These are phyloP conservation scores for Zygosaccharomyces sapae DNA, from an alignment of 1,139 yeast genomes.

Conservation along the genomic window DNA sequence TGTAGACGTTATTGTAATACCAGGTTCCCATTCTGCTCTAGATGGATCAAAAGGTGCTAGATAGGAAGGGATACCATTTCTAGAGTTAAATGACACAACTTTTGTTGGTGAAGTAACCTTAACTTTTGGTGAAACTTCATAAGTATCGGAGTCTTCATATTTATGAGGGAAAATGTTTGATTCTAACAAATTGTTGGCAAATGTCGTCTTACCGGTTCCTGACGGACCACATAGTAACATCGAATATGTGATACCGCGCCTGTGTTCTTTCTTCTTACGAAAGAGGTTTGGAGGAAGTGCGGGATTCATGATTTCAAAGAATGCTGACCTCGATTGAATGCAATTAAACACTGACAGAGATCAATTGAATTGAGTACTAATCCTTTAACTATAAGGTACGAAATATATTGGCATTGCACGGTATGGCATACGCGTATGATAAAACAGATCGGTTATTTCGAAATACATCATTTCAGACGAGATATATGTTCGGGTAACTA, in stretches of 20 bases:
- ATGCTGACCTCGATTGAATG: neutral
- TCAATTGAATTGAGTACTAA: neutral
- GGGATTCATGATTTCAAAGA: neutral
- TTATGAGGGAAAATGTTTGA: constrained; percentile 58
- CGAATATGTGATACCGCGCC: constrained; percentile 79
- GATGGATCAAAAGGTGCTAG: constrained; percentile 36
- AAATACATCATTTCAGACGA: neutral
- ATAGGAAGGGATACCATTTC: constrained; percentile 34
- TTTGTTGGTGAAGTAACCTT: constrained; percentile 34
- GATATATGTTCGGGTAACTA: neutral
- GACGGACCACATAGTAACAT: constrained; percentile 72
- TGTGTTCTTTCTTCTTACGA: constrained; percentile 61
- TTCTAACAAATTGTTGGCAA: constrained; percentile 69
- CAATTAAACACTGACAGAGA: neutral
- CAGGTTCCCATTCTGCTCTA: constrained; percentile 52
- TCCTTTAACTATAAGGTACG: neutral
- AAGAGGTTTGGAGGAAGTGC: constrained; percentile 26
- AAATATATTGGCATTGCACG: neutral
- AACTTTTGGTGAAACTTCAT: constrained; percentile 32
- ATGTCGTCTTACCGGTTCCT: constrained; percentile 84
- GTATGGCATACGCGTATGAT: neutral
- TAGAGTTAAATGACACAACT: constrained; percentile 38
- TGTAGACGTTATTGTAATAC: constrained; percentile 61
- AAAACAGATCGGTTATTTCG: neutral
- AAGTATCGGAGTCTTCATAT: constrained; percentile 35